A percentile compares a stretch with the other conserved stretches of the same genome.
phyloP scores from a whole-genome alignment of 148 eudicot species.

The Rhododendron williamsianum region DNA sequence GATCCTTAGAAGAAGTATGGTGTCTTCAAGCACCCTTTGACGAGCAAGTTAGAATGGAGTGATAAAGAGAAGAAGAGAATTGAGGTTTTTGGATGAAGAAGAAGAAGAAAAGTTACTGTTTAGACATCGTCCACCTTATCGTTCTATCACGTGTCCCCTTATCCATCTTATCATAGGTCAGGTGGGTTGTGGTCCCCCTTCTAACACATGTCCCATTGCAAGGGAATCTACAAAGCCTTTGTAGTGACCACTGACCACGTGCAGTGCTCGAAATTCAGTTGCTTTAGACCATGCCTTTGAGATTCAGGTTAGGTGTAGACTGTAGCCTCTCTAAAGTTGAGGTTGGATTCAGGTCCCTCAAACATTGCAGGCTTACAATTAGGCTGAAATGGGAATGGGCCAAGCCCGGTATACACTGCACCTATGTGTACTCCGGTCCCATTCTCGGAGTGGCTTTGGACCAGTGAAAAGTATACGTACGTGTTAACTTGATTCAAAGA shows the following conservation, averaged over 20 bases:
- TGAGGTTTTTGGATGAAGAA: background rate
- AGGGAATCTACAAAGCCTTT: background rate
- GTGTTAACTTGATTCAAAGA: background rate
- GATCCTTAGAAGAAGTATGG: background rate
- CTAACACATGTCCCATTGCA: background rate
- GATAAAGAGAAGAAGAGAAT: background rate
- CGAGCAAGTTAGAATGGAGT: background rate
- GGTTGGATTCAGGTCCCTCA: background rate
- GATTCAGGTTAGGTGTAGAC: background rate
- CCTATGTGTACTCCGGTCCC: background rate
- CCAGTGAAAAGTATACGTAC: background rate
- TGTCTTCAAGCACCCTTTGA: background rate
- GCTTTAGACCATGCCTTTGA: background rate
- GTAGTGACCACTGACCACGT: background rate
- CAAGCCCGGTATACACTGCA: background rate
- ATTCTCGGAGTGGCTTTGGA: background rate
- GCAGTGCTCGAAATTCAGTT: background rate
- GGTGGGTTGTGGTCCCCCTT: background rate
- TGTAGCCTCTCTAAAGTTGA: background rate
- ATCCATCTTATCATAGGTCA: background rate
- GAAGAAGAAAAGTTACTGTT: background rate
- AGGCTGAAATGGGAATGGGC: background rate
- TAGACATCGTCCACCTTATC: background rate
- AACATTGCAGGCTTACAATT: background rate
- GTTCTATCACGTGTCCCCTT: no score